A percentile compares a stretch with the other conserved stretches of the same genome.
Conservation (phyloP, 2,329 filamentous ascomycete genomes). For the Neospermospora avenae region DNA sequence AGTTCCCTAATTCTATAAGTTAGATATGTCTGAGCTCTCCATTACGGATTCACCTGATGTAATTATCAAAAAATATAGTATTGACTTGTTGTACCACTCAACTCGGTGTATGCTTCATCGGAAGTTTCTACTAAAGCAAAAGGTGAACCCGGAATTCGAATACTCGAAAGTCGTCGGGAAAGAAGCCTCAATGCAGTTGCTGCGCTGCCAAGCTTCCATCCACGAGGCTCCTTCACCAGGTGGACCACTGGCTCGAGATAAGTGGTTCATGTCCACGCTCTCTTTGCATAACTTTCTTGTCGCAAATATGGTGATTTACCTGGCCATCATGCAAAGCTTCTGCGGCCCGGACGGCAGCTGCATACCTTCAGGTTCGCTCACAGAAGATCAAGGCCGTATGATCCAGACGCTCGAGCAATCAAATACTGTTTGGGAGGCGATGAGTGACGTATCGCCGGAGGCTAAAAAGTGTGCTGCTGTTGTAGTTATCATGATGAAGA, state of each 20-base stretch:
- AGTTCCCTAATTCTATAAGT: conserved; percentile 48
- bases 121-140: conserved; percentile 46
- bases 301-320: conserved; percentile 57
- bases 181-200: conserved; percentile 46
- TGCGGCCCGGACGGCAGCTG: background rate
- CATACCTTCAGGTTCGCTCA: background rate
- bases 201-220: conserved; percentile 47
- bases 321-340: conserved; percentile 32
- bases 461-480: conserved; percentile 2
- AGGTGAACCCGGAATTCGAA: conserved; percentile 44
- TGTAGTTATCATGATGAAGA: conserved; percentile 1
- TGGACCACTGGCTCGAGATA: conserved; percentile 48
- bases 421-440: background rate
- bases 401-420: background rate
- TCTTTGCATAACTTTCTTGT: conserved; percentile 60
- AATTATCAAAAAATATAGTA: conserved; percentile 52
- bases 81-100: conserved; percentile 53
- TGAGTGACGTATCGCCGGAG: background rate
- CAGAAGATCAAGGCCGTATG: background rate
- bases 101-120: conserved; percentile 54
- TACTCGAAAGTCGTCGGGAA: conserved; percentile 52
- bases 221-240: conserved; percentile 51
- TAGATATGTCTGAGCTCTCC: conserved; percentile 47
- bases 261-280: conserved; percentile 56
- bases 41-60: conserved; percentile 46